Evolutionary conservation across 108 stramenopile species (phyloP), one percentile per base, ranked within the genome.

Genomic region (Schizochytrium sp.): DNA sequence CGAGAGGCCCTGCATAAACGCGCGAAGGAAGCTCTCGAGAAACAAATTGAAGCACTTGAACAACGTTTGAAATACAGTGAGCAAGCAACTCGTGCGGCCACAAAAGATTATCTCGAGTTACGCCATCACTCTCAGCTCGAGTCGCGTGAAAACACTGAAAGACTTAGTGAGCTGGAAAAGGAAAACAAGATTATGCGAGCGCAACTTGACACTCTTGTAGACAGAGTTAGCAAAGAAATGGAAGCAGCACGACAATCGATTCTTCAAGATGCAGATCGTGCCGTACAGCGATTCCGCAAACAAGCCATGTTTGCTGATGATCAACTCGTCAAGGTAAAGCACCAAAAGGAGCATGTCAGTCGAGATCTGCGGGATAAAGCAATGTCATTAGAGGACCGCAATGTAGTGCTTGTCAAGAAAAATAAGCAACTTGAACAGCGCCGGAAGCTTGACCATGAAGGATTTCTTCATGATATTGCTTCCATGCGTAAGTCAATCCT

Each of bases 41-140:
- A 49, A 49, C 19, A 44, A 53, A 56, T 73, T 3, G 53, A 88
- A 10, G 87, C 89, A 19, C 56, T 61, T 7, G 42, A 57, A 56
- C 57, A 73, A 46, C 46, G 45, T 13, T 19, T 58, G 2, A 1
- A 56, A 53, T 50, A 45, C 42, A 45, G 44, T 17, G 53, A 88
- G 28, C 40, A 57, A 53, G 73, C 73, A 19, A 57, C 87, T 4
- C 45, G 83, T 15, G 89, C 87, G 3, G 72, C 89, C 38, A 87
- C 89, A 4, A 44, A 87, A 19, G 89, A 89, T 44, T 88, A 89
- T 1, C 87, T 88, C 87, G 89, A 87, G 45, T 3, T 56, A 17
- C 87, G 50, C 55, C 87, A 40, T 38, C 8, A n/a, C 4, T 28
- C n/a, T 3, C 87, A 56, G 17, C 15, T 45, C 57, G 28, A 56